Evolutionary conservation across 495 filamentous ascomycete species (phyloP).

Genomic region (Penicillium verhagenii): DNA sequence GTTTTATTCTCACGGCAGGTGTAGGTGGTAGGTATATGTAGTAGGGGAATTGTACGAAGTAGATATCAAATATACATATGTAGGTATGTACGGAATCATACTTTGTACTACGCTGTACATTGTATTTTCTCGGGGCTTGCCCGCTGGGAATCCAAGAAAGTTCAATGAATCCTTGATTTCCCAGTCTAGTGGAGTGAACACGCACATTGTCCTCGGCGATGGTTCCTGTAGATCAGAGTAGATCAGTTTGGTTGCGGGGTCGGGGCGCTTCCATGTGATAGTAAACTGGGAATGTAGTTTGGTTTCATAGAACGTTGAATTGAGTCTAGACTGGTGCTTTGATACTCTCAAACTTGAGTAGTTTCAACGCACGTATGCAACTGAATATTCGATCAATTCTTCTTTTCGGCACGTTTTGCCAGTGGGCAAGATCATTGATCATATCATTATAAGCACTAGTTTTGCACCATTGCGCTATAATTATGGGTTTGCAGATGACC

Average conservation of each 20-base stretch:
- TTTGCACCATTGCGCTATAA: neutral
- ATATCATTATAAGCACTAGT: neutral
- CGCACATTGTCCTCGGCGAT: neutral
- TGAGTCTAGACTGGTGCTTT: neutral
- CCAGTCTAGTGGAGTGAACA: neutral
- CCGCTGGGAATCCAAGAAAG: neutral
- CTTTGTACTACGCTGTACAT: neutral
- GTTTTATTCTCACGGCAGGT: neutral
- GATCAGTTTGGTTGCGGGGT: constrained; percentile 4
- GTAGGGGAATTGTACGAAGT: too few species aligned
- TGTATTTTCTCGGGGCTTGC: neutral
- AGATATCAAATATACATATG: too few species aligned
- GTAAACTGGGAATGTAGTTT: neutral
- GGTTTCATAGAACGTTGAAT: neutral
- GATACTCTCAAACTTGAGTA: neutral
- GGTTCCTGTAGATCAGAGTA: constrained; percentile 3
- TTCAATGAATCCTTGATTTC: neutral
- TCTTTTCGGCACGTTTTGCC: neutral
- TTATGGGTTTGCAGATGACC: neutral
- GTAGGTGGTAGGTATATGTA: too few species aligned
- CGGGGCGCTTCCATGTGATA: neutral
- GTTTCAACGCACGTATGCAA: neutral
- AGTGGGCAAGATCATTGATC: neutral
- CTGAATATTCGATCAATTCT: neutral
- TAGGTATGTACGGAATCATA: too few species aligned